These are phyloP conservation scores for Quercus phellos DNA, from an alignment of 331 rosid species.

Conservation along the genomic window DNA sequence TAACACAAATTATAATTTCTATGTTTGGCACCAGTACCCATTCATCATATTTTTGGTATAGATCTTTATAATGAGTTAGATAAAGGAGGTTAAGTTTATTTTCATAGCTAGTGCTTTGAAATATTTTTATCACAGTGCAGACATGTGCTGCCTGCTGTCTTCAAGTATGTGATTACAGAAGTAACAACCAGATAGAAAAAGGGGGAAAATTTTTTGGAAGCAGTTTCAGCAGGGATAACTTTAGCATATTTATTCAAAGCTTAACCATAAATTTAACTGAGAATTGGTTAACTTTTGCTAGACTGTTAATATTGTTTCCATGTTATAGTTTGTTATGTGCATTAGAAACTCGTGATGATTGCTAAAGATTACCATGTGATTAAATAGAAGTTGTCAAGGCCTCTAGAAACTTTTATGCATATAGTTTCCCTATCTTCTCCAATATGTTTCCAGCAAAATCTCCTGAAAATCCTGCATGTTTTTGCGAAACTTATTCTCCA, in stretches of 20 bases:
- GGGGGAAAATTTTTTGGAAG: not conserved
- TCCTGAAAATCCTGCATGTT: not conserved
- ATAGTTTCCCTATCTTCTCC: not conserved
- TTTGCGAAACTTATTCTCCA: not conserved
- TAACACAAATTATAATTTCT: not conserved
- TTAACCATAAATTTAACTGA: not conserved
- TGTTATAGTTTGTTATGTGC: not conserved
- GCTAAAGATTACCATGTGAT: conserved; percentile 5
- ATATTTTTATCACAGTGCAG: not conserved
- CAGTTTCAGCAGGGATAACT: not conserved
- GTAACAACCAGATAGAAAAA: not conserved
- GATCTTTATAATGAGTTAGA: not conserved
- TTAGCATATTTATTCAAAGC: conserved; percentile 12
- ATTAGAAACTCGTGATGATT: not conserved
- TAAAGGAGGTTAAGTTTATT: not conserved
- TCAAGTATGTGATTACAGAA: not conserved
- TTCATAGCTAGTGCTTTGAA: not conserved
- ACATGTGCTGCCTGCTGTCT: not conserved
- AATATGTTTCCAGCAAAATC: not conserved
- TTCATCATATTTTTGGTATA: not conserved
- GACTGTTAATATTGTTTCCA: not conserved
- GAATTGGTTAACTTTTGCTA: not conserved
- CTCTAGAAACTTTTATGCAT: not conserved
- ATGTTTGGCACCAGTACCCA: no score
- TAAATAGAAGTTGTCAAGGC: not conserved